Percentiles rank a stretch among this genome's conserved stretches.
Conservation (phyloP, 2,329 filamentous ascomycete genomes). For the Anthostomella pinea region DNA sequence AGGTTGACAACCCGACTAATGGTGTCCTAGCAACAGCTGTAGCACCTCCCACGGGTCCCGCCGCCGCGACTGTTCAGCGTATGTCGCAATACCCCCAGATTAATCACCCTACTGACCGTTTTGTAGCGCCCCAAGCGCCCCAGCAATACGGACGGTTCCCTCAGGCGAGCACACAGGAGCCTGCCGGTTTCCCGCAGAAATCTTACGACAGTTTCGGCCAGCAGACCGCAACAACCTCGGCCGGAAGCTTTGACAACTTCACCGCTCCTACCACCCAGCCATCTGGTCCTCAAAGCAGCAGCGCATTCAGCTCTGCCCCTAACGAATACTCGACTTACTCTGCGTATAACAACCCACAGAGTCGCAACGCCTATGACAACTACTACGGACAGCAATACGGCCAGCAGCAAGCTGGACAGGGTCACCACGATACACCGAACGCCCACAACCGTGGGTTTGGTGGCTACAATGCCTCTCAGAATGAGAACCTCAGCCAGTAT, state of each 20-base stretch:
- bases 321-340: constrained; percentile 86
- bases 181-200: constrained; percentile 66
- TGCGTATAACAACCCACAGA: constrained; percentile 70
- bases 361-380: constrained; percentile 74
- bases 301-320: constrained; percentile 69
- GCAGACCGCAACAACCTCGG: constrained; percentile 49
- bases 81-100: constrained; percentile 29
- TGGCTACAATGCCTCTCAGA: constrained; percentile 67
- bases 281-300: constrained; percentile 57
- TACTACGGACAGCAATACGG: constrained; percentile 65
- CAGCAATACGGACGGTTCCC: constrained; percentile 71
- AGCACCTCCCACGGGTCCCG: constrained; percentile 27
- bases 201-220: constrained; percentile 84
- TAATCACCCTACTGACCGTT: constrained; percentile 33
- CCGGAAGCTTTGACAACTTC: constrained; percentile 55
- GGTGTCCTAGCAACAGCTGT: constrained; percentile 26
- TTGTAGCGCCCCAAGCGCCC: constrained; percentile 51
- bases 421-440: constrained; percentile 70
- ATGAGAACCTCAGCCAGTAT: constrained; percentile 65
- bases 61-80: constrained; percentile 26
- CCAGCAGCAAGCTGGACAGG: constrained; percentile 54
- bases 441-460: constrained; percentile 74
- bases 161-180: constrained; percentile 60
- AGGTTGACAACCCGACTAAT: constrained; percentile 18
- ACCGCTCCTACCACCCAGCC: constrained; percentile 56